Percentiles rank a stretch among this genome's conserved stretches.
Evolutionary conservation across 2,329 filamentous ascomycete genomes (phyloP).

Genomic region (Aspergillus quadrilineatus): DNA sequence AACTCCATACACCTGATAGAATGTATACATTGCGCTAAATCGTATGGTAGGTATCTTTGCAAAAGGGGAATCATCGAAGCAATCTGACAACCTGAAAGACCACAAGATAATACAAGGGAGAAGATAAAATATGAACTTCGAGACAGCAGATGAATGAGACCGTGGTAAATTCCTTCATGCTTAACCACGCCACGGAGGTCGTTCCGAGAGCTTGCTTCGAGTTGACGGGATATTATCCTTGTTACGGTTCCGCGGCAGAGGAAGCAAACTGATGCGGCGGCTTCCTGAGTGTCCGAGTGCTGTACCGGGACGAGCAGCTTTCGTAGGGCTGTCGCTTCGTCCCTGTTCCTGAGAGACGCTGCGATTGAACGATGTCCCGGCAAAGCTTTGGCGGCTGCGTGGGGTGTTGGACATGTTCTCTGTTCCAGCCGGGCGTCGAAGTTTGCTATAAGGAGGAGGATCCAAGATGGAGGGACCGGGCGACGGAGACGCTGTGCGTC

Average conservation of each 20-base stretch:
- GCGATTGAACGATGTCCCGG: constrained; percentile 33
- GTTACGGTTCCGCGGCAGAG: constrained; percentile 36
- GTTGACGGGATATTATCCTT: constrained; percentile 29
- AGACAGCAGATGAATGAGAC: constrained; percentile 15
- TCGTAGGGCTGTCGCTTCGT: constrained; percentile 28
- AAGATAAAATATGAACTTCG: background rate
- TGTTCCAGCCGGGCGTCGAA: constrained; percentile 28
- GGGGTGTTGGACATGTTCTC: constrained; percentile 30
- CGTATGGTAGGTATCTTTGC: constrained; percentile 11
- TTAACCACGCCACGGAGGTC: constrained; percentile 39
- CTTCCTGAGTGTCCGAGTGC: constrained; percentile 40
- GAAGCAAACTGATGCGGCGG: constrained; percentile 42
- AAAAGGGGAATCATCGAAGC: constrained; percentile 16
- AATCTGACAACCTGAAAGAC: constrained; percentile 8
- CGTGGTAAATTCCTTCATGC: constrained; percentile 8
- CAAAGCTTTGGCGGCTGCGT: constrained; percentile 42
- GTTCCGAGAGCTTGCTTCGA: constrained; percentile 29
- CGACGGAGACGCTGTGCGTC: constrained; percentile 29
- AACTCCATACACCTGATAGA: constrained; percentile 9
- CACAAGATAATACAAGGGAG: constrained; percentile 15
- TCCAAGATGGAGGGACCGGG: constrained; percentile 33
- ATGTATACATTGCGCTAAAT: constrained; percentile 14
- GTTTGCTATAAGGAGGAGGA: constrained; percentile 44
- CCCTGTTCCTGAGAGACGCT: constrained; percentile 26
- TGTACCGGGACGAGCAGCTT: constrained; percentile 37